These are phyloP conservation scores for Paramecium pentaurelia DNA, from an alignment of 73 alveolate species.

Conservation along the genomic window DNA sequence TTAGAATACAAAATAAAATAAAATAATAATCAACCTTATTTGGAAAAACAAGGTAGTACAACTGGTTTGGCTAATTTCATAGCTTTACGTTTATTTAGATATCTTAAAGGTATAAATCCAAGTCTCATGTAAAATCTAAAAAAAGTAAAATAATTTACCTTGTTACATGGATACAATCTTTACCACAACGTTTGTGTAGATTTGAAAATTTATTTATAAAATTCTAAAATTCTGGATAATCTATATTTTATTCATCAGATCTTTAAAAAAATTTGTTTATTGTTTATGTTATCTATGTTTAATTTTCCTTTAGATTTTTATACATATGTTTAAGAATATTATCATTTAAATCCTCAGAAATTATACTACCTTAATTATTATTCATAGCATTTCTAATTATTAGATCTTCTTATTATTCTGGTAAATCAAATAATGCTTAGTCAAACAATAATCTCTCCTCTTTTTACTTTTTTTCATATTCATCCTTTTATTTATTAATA, in stretches of 20 bases:
- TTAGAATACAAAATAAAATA: not conserved
- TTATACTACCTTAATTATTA: not conserved
- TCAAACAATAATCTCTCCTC: not conserved
- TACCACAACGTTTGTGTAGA: not conserved
- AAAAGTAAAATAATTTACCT: not conserved
- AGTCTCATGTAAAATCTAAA: conserved; percentile 14
- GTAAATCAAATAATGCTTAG: not conserved
- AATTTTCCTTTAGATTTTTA: not conserved
- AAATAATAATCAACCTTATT: not conserved
- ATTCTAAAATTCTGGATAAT: not conserved
- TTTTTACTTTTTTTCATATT: not conserved
- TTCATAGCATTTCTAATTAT: not conserved
- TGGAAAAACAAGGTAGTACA: not conserved
- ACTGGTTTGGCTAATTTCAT: conserved; percentile 16
- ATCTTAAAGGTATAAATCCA: not conserved
- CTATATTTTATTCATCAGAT: not conserved
- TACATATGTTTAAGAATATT: not conserved
- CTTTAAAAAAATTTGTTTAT: not conserved
- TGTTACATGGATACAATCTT: conserved; percentile 28
- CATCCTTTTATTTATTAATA: not conserved
- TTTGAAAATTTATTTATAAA: not conserved
- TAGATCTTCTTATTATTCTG: not conserved
- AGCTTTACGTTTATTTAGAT: conserved; percentile 8
- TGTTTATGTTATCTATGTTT: not conserved
- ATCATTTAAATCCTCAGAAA: not conserved